These are phyloP conservation scores for Fusarium citri DNA, from an alignment of 2,329 filamentous ascomycete species.

Conservation along the genomic window DNA sequence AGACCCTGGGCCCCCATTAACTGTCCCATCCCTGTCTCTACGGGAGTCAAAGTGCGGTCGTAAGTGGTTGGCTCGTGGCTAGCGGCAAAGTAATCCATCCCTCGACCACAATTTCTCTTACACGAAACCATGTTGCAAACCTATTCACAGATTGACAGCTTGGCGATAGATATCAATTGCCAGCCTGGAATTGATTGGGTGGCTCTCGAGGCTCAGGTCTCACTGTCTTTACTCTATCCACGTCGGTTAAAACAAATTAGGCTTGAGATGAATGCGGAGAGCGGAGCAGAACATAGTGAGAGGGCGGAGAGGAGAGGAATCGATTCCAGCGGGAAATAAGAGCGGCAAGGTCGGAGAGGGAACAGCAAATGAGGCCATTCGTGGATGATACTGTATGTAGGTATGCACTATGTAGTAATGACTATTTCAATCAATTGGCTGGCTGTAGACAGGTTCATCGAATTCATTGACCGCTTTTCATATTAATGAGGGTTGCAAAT, in stretches of 20 bases:
- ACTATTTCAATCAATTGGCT: constrained; percentile 21
- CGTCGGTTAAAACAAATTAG: constrained; percentile 42
- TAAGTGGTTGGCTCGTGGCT: constrained; percentile 41
- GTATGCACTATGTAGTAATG: not conserved
- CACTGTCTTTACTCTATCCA: constrained; percentile 4
- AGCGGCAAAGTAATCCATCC: constrained; percentile 38
- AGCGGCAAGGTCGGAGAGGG: constrained; percentile 5
- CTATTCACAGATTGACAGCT: constrained; percentile 42
- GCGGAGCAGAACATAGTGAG: constrained; percentile 20
- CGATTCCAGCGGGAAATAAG: constrained; percentile 24
- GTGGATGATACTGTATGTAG: not conserved
- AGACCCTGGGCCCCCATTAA: constrained; percentile 19
- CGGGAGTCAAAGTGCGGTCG: constrained; percentile 37
- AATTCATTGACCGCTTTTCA: constrained; percentile 23
- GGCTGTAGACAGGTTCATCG: constrained; percentile 3
- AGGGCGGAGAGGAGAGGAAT: constrained; percentile 27
- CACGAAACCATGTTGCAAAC: constrained; percentile 53
- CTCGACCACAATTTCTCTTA: constrained; percentile 51
- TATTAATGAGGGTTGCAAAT: constrained; percentile 19
- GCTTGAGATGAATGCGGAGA: constrained; percentile 37
- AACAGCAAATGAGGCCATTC: constrained; percentile 34
- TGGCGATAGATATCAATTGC: constrained; percentile 41
- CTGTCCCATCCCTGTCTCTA: not conserved
- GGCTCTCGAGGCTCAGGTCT: constrained; percentile 5
- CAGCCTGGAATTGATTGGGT: constrained; percentile 41